These are phyloP conservation scores for Neonectria punicea DNA, from an alignment of 2,329 filamentous ascomycete species.

Conservation along the genomic window DNA sequence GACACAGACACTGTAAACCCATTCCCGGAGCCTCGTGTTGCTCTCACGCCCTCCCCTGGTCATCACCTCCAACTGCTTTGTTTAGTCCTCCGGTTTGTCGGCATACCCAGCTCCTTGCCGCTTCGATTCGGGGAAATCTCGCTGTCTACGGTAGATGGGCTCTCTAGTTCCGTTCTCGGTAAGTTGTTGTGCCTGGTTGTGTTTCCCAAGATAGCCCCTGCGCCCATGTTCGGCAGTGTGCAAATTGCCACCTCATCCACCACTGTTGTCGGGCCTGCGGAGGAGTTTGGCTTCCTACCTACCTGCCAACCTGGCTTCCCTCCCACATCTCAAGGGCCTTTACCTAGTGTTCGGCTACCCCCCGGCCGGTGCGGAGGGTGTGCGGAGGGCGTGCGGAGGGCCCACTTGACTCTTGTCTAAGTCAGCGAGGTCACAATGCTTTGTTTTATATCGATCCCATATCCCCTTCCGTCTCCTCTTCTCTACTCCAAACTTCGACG, in stretches of 20 bases:
- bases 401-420: constrained; percentile 46
- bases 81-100: constrained; percentile 25
- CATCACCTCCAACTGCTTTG: constrained; percentile 18
- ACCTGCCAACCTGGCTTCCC: constrained; percentile 22
- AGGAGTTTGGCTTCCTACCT: constrained; percentile 28
- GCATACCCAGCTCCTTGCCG: constrained; percentile 25
- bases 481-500: constrained; percentile 12
- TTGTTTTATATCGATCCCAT: constrained; percentile 42
- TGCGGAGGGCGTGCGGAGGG: constrained; percentile 38
- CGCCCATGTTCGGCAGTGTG: constrained; percentile 36
- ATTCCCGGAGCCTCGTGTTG: constrained; percentile 31
- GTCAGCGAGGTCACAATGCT: constrained; percentile 41
- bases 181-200: constrained; percentile 35
- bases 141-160: constrained; percentile 29
- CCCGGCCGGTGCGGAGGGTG: constrained; percentile 32
- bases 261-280: constrained; percentile 40
- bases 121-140: constrained; percentile 38
- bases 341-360: constrained; percentile 34
- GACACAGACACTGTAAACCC: background rate
- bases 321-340: constrained; percentile 23
- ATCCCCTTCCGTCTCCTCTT: constrained; percentile 20
- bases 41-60: constrained; percentile 16
- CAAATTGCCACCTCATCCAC: constrained; percentile 12
- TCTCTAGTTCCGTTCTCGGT: constrained; percentile 33
- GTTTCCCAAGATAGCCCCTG: constrained; percentile 29